These are phyloP conservation scores for Arthrobotrys sphaeroides DNA, from an alignment of 2,329 filamentous ascomycete species.

Conservation along the genomic window DNA sequence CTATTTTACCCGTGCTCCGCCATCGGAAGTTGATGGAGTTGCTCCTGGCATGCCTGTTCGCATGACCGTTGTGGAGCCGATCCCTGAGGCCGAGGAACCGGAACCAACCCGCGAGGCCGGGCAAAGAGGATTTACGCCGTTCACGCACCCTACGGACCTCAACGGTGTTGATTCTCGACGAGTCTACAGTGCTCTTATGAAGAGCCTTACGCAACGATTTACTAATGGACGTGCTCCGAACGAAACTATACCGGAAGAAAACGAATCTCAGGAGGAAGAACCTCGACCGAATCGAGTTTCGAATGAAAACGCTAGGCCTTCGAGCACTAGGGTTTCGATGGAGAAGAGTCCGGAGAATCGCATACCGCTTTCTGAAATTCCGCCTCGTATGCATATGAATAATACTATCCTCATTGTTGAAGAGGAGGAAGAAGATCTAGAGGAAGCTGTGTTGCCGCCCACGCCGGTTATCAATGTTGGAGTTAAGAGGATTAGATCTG, in stretches of 20 bases:
- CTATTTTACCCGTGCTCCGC: conserved; percentile 25
- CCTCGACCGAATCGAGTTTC: neutral
- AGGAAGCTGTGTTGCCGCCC: neutral
- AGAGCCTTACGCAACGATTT: conserved; percentile 25
- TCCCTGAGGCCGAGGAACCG: neutral
- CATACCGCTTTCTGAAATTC: conserved; percentile 41
- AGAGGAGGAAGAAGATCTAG: conserved; percentile 10
- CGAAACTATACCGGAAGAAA: conserved; percentile 28
- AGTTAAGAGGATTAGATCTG: conserved; percentile 28
- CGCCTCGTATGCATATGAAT: conserved; percentile 9
- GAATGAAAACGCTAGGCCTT: conserved; percentile 28
- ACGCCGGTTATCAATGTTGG: conserved; percentile 15
- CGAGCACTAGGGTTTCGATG: conserved; percentile 1
- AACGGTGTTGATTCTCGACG: conserved; percentile 31
- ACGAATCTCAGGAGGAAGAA: conserved; percentile 8
- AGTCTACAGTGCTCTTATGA: conserved; percentile 47
- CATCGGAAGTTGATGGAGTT: neutral
- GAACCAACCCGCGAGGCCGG: neutral
- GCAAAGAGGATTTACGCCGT: conserved; percentile 27
- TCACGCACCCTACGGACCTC: conserved; percentile 24
- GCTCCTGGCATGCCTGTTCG: neutral
- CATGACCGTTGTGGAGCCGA: conserved; percentile 2
- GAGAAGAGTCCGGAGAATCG: conserved; percentile 35
- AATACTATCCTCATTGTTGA: conserved; percentile 32
- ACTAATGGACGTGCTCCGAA: neutral